Evolutionary conservation across 2,329 filamentous ascomycete genomes (phyloP), one percentile per base, ranked within the genome.

Genomic region (Pseudocercospora ulei): DNA sequence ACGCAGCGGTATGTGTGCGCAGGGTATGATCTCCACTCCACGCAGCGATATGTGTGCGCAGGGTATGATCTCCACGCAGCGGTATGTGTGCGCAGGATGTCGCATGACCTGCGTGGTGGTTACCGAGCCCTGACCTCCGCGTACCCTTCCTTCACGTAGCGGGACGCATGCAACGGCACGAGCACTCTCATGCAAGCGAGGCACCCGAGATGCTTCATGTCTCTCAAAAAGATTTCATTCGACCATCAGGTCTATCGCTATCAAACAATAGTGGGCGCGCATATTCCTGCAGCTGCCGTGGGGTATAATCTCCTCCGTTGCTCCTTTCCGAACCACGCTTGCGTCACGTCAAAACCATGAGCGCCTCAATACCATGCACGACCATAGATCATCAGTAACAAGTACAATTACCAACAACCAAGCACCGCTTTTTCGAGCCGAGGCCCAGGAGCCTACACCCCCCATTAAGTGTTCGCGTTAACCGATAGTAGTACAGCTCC

Each of bases 241-340:
- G 37, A 39, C 37, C 40, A 18, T 40, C 24, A 16, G 35, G 30
- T 20, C 35, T 37, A 29, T 39, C 28, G 28, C 39, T 46, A 38
- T 38, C 34, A 33, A 35, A 38, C 42, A 14, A 37, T 39, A 30
- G 19, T 30, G 35, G 24, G 38, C 41, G 45, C 45, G 45, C 45
- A 41, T 41, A 47, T 31, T 30, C 28, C 41, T 47, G 45, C 45
- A 38, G 45, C 45, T 33, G 45, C 45, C 45, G 20, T 43, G 39
- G 44, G 45, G 26, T 25, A 39, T 40, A n/a, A 46, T 47, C 37
- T 23, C 44, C 38, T 45, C 30, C 41, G 18, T 33, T 19, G 17
- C 29, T 22, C 17, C n/a, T n/a, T n/a, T 26, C 39, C 39, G 16
- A 20, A 35, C 35, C 25, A 43, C 11, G 26, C 36, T 37, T 26